phyloP scores from a whole-genome alignment of 139 green algal species.

The Bryopsis sp. region DNA sequence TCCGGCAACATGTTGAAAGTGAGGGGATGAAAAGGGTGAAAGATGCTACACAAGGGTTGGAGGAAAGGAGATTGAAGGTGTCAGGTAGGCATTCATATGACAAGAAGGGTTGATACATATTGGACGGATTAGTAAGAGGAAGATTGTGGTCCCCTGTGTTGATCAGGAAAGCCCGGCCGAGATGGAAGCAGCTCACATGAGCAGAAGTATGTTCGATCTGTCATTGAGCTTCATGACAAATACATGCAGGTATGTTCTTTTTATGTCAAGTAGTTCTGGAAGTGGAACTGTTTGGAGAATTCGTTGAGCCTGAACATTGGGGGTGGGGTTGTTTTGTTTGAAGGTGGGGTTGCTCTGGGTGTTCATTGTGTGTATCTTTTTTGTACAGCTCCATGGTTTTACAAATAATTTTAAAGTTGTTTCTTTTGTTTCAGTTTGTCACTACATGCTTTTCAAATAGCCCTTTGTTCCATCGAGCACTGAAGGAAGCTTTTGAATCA shows the following conservation, averaged over 20 bases:
- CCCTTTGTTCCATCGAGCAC: conserved; percentile 90
- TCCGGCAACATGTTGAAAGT: conserved; percentile 85
- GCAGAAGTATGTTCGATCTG: conserved; percentile 79
- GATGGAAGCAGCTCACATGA: conserved; percentile 39
- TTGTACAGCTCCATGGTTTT: too few species aligned
- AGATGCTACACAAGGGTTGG: conserved; percentile 56
- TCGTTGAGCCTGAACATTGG: too few species aligned
- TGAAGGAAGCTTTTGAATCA: conserved; percentile 97
- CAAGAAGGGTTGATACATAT: background rate
- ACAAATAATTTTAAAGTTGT: too few species aligned
- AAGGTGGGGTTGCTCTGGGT: too few species aligned
- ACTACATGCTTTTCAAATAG: conserved; percentile 63
- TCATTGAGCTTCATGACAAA: conserved; percentile 96
- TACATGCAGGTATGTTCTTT: conserved; percentile 49
- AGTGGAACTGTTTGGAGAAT: too few species aligned
- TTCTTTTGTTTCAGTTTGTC: conserved; percentile 47
- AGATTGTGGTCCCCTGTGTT: conserved; percentile 7
- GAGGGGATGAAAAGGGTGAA: conserved; percentile 84
- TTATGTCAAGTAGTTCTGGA: too few species aligned
- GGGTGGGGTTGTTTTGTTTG: too few species aligned
- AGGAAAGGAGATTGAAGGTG: conserved; percentile 66
- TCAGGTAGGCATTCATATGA: conserved; percentile 23
- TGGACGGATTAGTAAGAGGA: background rate
- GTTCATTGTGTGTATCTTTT: too few species aligned
- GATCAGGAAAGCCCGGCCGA: conserved; percentile 10